Conservation (phyloP, 106 monocot species). For the Hemerocallis citrina region DNA sequence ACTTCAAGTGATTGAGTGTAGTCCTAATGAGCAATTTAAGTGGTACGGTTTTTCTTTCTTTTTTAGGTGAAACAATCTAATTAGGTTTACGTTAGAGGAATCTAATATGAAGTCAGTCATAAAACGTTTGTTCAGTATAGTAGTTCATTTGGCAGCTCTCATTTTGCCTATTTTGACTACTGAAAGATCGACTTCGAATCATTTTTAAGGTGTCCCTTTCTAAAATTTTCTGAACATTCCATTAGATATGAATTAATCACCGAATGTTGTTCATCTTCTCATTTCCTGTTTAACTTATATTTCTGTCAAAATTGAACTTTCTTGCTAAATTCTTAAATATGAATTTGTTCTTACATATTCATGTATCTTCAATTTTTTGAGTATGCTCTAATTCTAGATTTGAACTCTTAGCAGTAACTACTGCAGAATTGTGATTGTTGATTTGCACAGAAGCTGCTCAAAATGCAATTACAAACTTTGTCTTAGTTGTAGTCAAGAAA, state of each 20-base stretch:
- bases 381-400: constrained; percentile 3
- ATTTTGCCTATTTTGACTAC: neutral
- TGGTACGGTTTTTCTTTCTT: constrained; percentile 24
- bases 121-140: neutral
- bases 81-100: neutral
- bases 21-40: constrained; percentile 16
- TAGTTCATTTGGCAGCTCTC: neutral
- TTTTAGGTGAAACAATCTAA: neutral
- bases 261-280: neutral
- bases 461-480: constrained; percentile 51
- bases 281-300: neutral
- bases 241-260: neutral
- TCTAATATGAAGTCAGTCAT: constrained; percentile 1
- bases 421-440: constrained; percentile 26
- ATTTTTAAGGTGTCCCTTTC: neutral
- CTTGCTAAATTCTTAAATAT: neutral
- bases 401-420: constrained; percentile 27
- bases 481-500: constrained; percentile 36
- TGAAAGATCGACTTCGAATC: neutral
- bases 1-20: constrained; percentile 29
- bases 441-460: constrained; percentile 43
- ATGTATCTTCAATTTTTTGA: neutral
- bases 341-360: neutral
- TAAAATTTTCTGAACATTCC: neutral
- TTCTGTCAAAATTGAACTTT: neutral